These are phyloP conservation scores for Epichloe sibirici DNA, from an alignment of 2,329 filamentous ascomycete species.

Conservation along the genomic window DNA sequence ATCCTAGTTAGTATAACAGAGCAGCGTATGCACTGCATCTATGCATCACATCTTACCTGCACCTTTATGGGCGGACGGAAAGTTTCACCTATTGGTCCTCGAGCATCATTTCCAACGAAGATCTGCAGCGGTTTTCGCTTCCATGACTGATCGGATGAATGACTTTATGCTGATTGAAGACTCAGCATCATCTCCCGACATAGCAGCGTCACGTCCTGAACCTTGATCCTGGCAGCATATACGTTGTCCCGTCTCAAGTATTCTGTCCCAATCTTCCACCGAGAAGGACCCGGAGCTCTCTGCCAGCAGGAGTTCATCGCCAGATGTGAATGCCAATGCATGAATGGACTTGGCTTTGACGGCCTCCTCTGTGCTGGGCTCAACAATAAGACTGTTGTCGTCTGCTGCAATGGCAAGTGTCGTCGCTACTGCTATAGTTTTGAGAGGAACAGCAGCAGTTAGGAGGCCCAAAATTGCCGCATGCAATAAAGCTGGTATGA, in stretches of 20 bases:
- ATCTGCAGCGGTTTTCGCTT: conserved; percentile 39
- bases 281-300: conserved; percentile 76
- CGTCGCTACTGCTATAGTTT: conserved; percentile 55
- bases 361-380: conserved; percentile 52
- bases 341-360: conserved; percentile 59
- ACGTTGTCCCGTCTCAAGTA: conserved; percentile 50
- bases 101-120: conserved; percentile 43
- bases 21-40: neutral
- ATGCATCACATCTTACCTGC: neutral
- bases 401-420: conserved; percentile 45
- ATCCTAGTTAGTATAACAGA: neutral
- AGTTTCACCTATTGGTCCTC: neutral
- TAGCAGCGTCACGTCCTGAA: conserved; percentile 28
- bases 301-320: conserved; percentile 59
- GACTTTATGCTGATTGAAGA: conserved; percentile 38
- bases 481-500: conserved; percentile 75
- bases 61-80: neutral
- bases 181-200: conserved; percentile 30
- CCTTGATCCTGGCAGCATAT: conserved; percentile 44
- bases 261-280: conserved; percentile 61
- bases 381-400: conserved; percentile 32
- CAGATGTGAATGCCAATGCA: conserved; percentile 70
- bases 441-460: conserved; percentile 71
- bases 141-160: conserved; percentile 50
- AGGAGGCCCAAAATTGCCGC: conserved; percentile 67